Evolutionary conservation across 2,329 filamentous ascomycete species (phyloP).

Genomic region (Ophiostoma quercus): DNA sequence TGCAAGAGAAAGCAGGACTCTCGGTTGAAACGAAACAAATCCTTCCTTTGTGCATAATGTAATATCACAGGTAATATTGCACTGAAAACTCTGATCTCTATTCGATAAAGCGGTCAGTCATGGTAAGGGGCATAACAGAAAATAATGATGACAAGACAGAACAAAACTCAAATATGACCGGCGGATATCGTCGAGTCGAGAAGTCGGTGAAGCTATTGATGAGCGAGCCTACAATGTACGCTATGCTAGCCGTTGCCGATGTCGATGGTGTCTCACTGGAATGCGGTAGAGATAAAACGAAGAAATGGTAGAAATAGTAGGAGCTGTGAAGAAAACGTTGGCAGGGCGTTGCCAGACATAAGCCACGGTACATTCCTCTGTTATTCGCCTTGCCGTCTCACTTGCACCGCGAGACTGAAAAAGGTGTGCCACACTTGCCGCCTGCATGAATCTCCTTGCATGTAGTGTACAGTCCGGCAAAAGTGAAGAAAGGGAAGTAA

Average conservation of each 20-base stretch:
- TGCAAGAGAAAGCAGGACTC: background rate
- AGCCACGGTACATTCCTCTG: background rate
- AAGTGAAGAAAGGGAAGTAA: background rate
- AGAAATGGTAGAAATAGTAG: background rate
- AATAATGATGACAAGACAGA: no score
- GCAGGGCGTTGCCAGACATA: background rate
- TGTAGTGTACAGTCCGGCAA: background rate
- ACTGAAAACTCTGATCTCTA: slow-evolving; percentile 14
- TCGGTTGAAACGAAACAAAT: background rate
- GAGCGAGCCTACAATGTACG: no score
- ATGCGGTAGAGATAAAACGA: background rate
- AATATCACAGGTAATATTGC: background rate
- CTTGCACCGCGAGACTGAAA: background rate
- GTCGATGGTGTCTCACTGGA: slow-evolving; percentile 4
- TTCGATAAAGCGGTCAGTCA: background rate
- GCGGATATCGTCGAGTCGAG: slow-evolving; percentile 1
- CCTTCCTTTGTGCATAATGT: background rate
- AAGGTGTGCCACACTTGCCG: background rate
- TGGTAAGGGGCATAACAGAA: background rate
- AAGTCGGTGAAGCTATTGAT: background rate
- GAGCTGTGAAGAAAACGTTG: background rate
- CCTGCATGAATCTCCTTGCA: slow-evolving; percentile 3
- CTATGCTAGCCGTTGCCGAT: background rate
- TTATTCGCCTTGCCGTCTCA: slow-evolving; percentile 4
- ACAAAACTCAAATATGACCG: background rate